Evolutionary conservation across 169 alveolate genomes (phyloP).

Genomic region (Pseudocohnilembus persalinus): DNA sequence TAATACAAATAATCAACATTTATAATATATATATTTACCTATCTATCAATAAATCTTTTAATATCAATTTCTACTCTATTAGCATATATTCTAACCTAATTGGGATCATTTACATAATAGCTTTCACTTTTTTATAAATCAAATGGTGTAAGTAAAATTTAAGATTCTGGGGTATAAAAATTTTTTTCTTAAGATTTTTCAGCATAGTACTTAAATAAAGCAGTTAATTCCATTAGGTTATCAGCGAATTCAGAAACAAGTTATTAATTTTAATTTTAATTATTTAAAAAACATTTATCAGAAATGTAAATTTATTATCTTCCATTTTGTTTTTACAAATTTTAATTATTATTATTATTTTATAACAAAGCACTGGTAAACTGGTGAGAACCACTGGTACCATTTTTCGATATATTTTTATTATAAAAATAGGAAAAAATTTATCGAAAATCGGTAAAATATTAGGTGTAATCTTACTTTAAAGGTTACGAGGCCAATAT

Average conservation of each 20-base stretch:
- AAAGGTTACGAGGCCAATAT: background rate
- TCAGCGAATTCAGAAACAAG: background rate
- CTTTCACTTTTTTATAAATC: slow-evolving; percentile 21
- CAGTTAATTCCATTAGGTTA: background rate
- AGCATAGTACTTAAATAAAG: background rate
- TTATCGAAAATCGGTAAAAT: background rate
- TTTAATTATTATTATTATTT: too few species aligned
- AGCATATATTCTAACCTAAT: slow-evolving; percentile 19
- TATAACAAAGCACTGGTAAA: too few species aligned
- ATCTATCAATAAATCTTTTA: slow-evolving; percentile 31
- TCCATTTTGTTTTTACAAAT: too few species aligned
- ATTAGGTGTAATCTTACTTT: background rate
- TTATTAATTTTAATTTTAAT: too few species aligned
- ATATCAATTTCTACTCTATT: slow-evolving; percentile 52
- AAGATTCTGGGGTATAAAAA: background rate
- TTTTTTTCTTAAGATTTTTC: background rate
- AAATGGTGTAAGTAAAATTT: slow-evolving; percentile 9
- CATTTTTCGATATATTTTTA: too few species aligned
- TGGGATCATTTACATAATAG: slow-evolving; percentile 33
- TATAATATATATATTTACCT: slow-evolving; percentile 14
- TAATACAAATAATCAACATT: too few species aligned
- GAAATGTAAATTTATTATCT: too few species aligned
- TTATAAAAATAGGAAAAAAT: background rate
- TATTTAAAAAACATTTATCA: too few species aligned
- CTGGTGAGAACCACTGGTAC: too few species aligned